Percentiles rank a stretch among this genome's conserved stretches.
Conservation (phyloP, 2,329 filamentous ascomycete species). For the Phoma herbarum region DNA sequence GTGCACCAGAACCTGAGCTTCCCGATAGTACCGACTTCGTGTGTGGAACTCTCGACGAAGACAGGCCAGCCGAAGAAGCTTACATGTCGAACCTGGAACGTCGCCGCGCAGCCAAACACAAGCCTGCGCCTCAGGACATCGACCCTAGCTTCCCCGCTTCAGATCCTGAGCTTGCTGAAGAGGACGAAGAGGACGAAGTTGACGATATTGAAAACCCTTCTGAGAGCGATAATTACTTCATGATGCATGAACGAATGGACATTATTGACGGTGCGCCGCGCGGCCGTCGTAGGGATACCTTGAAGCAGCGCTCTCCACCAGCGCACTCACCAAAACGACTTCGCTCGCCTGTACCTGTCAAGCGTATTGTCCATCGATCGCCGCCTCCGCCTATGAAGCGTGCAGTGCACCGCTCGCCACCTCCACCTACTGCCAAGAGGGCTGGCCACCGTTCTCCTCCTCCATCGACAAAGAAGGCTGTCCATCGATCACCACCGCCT, state of each 20-base stretch:
- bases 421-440: slow-evolving; percentile 13
- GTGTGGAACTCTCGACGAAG: slow-evolving; percentile 96
- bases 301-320: slow-evolving; percentile 42
- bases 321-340: slow-evolving; percentile 15
- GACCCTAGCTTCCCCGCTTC: slow-evolving; percentile 97
- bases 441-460: slow-evolving; percentile 42
- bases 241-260: slow-evolving; percentile 77
- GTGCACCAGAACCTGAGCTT: slow-evolving; percentile 76
- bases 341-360: slow-evolving; percentile 35
- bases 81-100: slow-evolving; percentile 87
- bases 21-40: slow-evolving; percentile 99
- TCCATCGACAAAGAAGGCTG: slow-evolving; percentile 16
- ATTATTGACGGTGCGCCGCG: slow-evolving; percentile 64
- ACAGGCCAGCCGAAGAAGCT: slow-evolving; percentile 90
- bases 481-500: slow-evolving; percentile 47
- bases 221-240: slow-evolving; percentile 72
- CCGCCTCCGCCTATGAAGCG: slow-evolving; percentile 60
- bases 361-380: slow-evolving; percentile 36
- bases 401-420: slow-evolving; percentile 33
- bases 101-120: slow-evolving; percentile 81
- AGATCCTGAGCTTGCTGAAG: slow-evolving; percentile 84
- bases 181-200: slow-evolving; percentile 70
- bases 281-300: slow-evolving; percentile 42
- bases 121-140: slow-evolving; percentile 83
- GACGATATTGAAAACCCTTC: slow-evolving; percentile 48